A percentile compares a stretch with the other conserved stretches of the same genome.
phyloP scores from a whole-genome alignment of 176 grass and related monocot genomes.

The Lolium perenne region DNA sequence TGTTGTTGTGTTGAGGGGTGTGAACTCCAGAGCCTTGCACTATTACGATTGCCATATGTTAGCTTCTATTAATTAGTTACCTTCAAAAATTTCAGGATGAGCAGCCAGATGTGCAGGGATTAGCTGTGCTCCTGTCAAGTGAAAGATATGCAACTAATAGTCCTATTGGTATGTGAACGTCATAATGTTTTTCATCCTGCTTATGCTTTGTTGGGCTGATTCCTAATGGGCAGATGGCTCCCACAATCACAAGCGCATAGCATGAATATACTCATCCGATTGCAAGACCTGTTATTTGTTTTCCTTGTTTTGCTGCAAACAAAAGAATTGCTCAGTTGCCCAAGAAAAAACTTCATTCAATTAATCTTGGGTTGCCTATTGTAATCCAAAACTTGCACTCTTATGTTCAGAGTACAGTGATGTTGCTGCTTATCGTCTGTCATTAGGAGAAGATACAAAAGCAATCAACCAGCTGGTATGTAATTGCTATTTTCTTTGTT shows the following conservation, averaged over 20 bases:
- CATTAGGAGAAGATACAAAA: conserved; percentile 97
- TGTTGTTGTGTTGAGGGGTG: background rate
- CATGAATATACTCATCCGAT: background rate
- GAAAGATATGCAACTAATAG: conserved; percentile 95
- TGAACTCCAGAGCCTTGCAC: background rate
- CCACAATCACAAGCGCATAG: background rate
- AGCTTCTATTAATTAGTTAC: conserved; percentile 37
- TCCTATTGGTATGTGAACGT: conserved; percentile 75
- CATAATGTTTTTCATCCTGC: conserved; percentile 26
- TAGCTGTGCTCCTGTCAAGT: conserved; percentile 85
- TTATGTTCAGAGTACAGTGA: conserved; percentile 82
- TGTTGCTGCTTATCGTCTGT: conserved; percentile 94
- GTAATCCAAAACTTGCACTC: conserved; percentile 28
- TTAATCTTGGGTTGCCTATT: conserved; percentile 17
- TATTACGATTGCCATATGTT: background rate
- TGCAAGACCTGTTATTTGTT: conserved; percentile 22
- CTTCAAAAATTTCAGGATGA: conserved; percentile 81
- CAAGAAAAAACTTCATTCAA: background rate
- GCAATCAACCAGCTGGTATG: conserved; percentile 97
- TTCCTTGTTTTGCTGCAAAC: background rate
- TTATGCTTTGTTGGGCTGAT: conserved; percentile 15
- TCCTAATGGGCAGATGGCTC: conserved; percentile 30
- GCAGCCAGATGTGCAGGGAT: conserved; percentile 91
- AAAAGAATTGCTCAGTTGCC: background rate
- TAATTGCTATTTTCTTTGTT: conserved; percentile 36